These are phyloP conservation scores for Orbilia oligospora DNA, from an alignment of 2,329 filamentous ascomycete genomes.

Conservation along the genomic window DNA sequence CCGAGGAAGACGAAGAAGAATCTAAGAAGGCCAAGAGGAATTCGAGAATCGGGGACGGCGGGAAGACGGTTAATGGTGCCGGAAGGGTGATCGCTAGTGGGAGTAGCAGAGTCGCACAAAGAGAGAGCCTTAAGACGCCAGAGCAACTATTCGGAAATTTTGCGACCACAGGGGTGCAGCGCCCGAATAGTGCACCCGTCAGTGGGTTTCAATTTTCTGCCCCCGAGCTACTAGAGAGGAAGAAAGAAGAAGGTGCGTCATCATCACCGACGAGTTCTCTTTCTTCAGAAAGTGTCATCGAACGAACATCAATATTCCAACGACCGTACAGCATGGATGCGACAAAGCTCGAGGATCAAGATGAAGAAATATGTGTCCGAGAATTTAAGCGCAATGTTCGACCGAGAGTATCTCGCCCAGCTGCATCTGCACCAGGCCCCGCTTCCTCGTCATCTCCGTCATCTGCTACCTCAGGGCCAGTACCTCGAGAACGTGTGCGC, in stretches of 20 bases:
- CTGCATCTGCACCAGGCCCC: constrained; percentile 3
- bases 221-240: neutral
- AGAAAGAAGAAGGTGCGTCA: constrained; percentile 9
- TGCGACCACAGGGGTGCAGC: constrained; percentile 46
- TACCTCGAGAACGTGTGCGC: constrained; percentile 41
- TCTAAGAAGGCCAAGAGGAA: constrained; percentile 10
- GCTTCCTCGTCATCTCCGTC: constrained; percentile 7
- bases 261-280: constrained; percentile 16
- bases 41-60: constrained; percentile 8
- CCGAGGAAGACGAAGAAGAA: constrained; percentile 54
- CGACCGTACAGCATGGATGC: constrained; percentile 55
- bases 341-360: constrained; percentile 30
- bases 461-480: neutral
- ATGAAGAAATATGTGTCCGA: constrained; percentile 35
- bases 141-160: constrained; percentile 57
- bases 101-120: constrained; percentile 31
- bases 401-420: constrained; percentile 24
- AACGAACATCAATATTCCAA: constrained; percentile 20
- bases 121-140: constrained; percentile 44
- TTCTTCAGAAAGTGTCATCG: constrained; percentile 13
- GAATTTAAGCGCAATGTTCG: constrained; percentile 51
- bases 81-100: constrained; percentile 35
- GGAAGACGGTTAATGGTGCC: constrained; percentile 18
- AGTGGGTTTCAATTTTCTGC: constrained; percentile 42
- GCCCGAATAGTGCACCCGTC: constrained; percentile 53